phyloP scores from a whole-genome alignment of 257 asterid genomes.

The Petrea volubilis region DNA sequence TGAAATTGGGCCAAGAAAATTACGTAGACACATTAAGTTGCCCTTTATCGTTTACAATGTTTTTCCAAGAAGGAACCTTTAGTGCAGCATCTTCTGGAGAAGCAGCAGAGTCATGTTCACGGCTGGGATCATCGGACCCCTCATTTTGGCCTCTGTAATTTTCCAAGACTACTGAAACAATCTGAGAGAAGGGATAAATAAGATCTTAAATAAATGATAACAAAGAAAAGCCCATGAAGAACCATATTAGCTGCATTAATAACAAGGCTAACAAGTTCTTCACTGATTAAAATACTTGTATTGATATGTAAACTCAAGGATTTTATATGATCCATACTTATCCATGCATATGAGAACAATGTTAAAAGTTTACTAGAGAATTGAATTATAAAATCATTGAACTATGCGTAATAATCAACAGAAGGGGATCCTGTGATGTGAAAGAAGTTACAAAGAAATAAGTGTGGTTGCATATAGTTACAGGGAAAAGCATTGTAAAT shows the following conservation, averaged over 20 bases:
- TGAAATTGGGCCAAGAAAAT: slow-evolving; percentile 31
- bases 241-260: not conserved
- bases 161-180: slow-evolving; percentile 94
- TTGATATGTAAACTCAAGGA: not conserved
- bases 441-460: no score
- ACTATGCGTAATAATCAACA: no score
- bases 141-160: slow-evolving; percentile 64
- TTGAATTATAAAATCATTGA: no score
- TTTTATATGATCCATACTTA: not conserved
- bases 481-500: not conserved
- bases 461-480: not conserved
- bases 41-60: slow-evolving; percentile 73
- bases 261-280: not conserved
- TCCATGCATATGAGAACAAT: no score
- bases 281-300: not conserved
- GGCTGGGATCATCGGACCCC: slow-evolving; percentile 48
- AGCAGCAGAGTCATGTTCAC: slow-evolving; percentile 50
- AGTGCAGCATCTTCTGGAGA: slow-evolving; percentile 32
- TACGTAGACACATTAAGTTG: slow-evolving; percentile 73
- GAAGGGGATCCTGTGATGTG: no score
- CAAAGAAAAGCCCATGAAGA: not conserved
- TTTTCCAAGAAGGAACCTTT: slow-evolving; percentile 76
- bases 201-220: slow-evolving; percentile 1
- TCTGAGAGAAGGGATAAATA: slow-evolving; percentile 47
- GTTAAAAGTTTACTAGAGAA: no score